Evolutionary conservation across 1,284 basidiomycete genomes (phyloP).

Genomic region (Marasmius tenuissimus): DNA sequence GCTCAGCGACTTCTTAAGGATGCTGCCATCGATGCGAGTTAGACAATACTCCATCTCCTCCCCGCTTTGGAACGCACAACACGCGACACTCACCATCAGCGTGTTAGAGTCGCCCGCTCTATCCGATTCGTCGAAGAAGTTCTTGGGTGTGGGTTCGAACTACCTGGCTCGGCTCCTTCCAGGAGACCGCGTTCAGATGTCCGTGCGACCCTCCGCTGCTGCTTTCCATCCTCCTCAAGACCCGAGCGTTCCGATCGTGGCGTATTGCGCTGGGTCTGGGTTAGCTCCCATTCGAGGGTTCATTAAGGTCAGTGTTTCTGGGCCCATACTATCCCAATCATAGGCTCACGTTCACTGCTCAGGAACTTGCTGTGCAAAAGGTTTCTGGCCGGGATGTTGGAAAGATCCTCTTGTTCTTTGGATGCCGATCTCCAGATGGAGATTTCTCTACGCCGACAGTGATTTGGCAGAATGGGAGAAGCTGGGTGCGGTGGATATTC

Average conservation of each 20-base stretch:
- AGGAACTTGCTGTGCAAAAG: constrained; percentile 51
- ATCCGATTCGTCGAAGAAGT: constrained; percentile 31
- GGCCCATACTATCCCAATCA: neutral
- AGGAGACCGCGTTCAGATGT: constrained; percentile 45
- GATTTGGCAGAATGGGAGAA: constrained; percentile 45
- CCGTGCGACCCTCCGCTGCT: constrained; percentile 40
- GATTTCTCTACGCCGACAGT: constrained; percentile 44
- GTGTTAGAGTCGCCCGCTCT: constrained; percentile 38
- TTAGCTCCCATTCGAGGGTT: constrained; percentile 56
- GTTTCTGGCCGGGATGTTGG: constrained; percentile 44
- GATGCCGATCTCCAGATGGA: constrained; percentile 41
- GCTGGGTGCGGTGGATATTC: constrained; percentile 47
- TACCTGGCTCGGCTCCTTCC: constrained; percentile 43
- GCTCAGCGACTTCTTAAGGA: constrained; percentile 38
- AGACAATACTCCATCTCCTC: constrained; percentile 56
- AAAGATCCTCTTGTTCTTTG: constrained; percentile 47
- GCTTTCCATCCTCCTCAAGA: constrained; percentile 50
- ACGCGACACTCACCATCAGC: constrained; percentile 46
- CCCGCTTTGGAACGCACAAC: constrained; percentile 43
- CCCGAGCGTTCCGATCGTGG: constrained; percentile 41
- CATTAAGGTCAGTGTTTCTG: constrained; percentile 24
- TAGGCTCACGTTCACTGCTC: constrained; percentile 9
- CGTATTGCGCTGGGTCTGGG: constrained; percentile 52
- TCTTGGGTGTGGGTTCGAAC: constrained; percentile 50
- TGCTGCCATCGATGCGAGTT: constrained; percentile 49